Evolutionary conservation across 108 stramenopile genomes (phyloP), one percentile per base, ranked within the genome.

Genomic region (Cyclotella kingstonii): DNA sequence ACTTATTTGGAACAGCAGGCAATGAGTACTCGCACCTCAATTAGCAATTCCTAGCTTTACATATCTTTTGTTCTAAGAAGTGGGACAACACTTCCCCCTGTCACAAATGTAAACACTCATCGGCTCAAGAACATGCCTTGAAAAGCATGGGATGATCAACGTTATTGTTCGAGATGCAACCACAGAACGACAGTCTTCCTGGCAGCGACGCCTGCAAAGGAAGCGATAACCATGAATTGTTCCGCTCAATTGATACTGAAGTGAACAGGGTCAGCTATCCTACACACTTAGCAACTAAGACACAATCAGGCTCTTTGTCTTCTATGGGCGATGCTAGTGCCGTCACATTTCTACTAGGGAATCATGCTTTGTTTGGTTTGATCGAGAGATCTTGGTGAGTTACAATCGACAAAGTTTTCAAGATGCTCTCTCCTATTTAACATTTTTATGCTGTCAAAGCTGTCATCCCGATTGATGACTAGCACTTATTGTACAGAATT

Each of bases 281-380:
- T 6, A 11, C 27, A 57, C 35, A 35, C 14, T 57, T 41, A 12
- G 19, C 9, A 6, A n/a, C 3, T 25, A 44, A 33, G 6, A 48
- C 22, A 42, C 56, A 49, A 27, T 45, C 35, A 11, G 49, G 26
- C 15, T 40, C 66, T 2, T 58, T 61, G 48, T 46, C 64, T 10
- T 23, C 64, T 8, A n/a, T 70, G 60, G 75, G 73, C 9, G 81
- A 85, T 40, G 82, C 82, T 5, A 51, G 43, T 12, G 73, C 78
- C 4, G 74, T 85, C 10, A 56, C 82, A 5, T 62, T 91, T 34
- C 70, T 91, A 12, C 73, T 91, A 30, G 52, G 64, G 3, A 84
- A 88, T 66, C 82, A 81, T 61, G 63, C 70, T 25, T 74, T 67
- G 14, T 91, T 81, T 68, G 86, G 90, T n/a, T 57, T 88, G 26